Base-by-base conservation (phyloP, 139 green algal genomes). In the Picochlorum sp. region DNA sequence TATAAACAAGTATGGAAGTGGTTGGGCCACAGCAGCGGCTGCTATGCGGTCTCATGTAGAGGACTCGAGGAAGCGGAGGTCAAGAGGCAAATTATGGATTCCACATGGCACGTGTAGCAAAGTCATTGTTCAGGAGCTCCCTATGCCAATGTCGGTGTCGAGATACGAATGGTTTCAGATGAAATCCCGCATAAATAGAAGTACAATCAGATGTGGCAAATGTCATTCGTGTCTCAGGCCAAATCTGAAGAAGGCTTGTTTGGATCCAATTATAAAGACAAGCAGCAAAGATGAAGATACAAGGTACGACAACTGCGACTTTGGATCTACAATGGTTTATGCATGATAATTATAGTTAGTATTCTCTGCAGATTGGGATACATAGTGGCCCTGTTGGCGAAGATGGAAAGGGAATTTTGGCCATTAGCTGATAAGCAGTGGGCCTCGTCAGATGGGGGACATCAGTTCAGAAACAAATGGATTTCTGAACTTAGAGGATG, bases 1-100 rank as follows among this genome's bases (percentile, higher is more conserved):
- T 63, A 38, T 71, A 34, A 84, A 86, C 62, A 79, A 69, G 9
- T 86, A 86, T 66, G 58, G 64, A 45, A 74, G 79, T 51, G 76
- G 51, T 21, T 86, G 77, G 77, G 45, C 52, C 4, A 63, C 74
- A n/a, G 63, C 68, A 7, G 20, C 54, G 10, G 45, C 24, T 5
- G 68, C 63, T 37, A 63, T 70, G 8, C 55, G 62, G 16, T 49
- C 51, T 6, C 54, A 57, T 4, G 30, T 81, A 20, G 78, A 86
- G 4, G 75, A 85, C 7, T 41, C 44, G 14, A 64, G 57, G 38
- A 61, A 67, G 28, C 37, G 23, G n/a, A 74, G 70, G 62, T 49
- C 26, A 26, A 32, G 23, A 26, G 63, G 32, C 14, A 59, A 58
- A 14, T 24, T 64, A 16, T 68, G n/a, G 45, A 59, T 74, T 5